These are phyloP conservation scores for Arthrobotrys sphaeroides DNA, from an alignment of 2,329 filamentous ascomycete genomes.

Conservation along the genomic window DNA sequence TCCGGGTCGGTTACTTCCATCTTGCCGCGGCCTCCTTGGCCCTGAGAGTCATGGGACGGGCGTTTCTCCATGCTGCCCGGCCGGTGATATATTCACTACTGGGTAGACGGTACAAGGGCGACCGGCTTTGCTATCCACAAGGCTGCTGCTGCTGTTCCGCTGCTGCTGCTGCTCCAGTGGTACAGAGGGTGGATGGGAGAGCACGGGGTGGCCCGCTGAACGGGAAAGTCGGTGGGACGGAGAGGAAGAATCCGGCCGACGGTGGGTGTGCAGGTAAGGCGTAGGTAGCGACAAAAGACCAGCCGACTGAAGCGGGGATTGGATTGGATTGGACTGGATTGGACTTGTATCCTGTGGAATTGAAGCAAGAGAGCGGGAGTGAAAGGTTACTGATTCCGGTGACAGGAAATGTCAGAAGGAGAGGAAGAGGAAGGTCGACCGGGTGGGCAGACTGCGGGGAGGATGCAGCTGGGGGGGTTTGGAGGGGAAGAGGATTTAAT, in stretches of 20 bases:
- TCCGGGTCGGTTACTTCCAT: constrained; percentile 78
- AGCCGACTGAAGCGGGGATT: not conserved
- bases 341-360: not conserved
- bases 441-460: constrained; percentile 16
- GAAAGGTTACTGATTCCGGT: not conserved
- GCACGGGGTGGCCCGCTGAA: not conserved
- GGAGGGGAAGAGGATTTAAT: too few relatives aligned
- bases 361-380: constrained; percentile 12
- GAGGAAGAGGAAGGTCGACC: constrained; percentile 38
- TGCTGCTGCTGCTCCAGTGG: not conserved
- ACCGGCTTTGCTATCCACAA: too few relatives aligned
- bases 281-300: too few relatives aligned
- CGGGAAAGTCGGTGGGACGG: not conserved
- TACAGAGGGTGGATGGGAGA: not conserved
- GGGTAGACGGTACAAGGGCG: too few relatives aligned
- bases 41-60: constrained; percentile 42
- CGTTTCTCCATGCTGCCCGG: constrained; percentile 35
- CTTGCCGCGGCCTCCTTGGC: constrained; percentile 42
- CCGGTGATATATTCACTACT: constrained; percentile 16
- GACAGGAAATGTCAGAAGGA: not conserved
- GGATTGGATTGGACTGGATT: not conserved
- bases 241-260: not conserved
- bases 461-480: not conserved
- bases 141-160: too few relatives aligned
- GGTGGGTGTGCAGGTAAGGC: too few relatives aligned